A percentile compares a stretch with the other conserved stretches of the same genome.
Evolutionary conservation across 2,329 filamentous ascomycete species (phyloP).

Genomic region (Ceratocystis ficicola): DNA sequence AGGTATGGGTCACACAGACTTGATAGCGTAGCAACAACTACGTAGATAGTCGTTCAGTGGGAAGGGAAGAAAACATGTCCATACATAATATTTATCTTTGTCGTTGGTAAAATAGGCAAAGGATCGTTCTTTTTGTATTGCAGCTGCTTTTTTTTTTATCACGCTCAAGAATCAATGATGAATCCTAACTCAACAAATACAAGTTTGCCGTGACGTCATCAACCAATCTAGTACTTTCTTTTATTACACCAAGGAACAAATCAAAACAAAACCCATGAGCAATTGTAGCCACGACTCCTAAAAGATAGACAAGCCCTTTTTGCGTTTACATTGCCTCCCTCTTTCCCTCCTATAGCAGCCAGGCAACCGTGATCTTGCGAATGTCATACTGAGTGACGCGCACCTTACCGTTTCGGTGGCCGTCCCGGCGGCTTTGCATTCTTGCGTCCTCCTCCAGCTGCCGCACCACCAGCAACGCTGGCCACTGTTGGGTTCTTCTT

Average conservation of each 20-base stretch:
- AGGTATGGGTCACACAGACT: too few species aligned
- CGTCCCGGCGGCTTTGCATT: constrained; percentile 22
- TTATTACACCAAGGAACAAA: not conserved
- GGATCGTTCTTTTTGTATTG: not conserved
- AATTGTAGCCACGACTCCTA: not conserved
- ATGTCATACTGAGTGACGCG: too few species aligned
- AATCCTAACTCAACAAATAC: not conserved
- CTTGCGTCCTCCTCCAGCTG: not conserved
- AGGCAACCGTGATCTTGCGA: too few species aligned
- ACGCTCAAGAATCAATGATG: not conserved
- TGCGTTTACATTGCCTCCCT: not conserved
- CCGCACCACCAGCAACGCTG: not conserved
- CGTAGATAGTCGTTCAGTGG: not conserved
- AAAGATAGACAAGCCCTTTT: not conserved
- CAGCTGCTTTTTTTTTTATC: not conserved
- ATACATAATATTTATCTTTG: too few species aligned
- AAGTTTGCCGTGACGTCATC: not conserved
- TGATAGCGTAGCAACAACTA: not conserved
- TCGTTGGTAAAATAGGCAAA: too few species aligned
- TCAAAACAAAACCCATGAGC: not conserved
- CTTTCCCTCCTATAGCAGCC: not conserved
- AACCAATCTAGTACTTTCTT: not conserved
- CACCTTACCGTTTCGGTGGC: constrained; percentile 24
- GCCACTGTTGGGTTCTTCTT: constrained; percentile 23
- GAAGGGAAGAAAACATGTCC: not conserved